Evolutionary conservation across 179 eudicot genomes (phyloP).

Genomic region (Corrigiola litoralis): DNA sequence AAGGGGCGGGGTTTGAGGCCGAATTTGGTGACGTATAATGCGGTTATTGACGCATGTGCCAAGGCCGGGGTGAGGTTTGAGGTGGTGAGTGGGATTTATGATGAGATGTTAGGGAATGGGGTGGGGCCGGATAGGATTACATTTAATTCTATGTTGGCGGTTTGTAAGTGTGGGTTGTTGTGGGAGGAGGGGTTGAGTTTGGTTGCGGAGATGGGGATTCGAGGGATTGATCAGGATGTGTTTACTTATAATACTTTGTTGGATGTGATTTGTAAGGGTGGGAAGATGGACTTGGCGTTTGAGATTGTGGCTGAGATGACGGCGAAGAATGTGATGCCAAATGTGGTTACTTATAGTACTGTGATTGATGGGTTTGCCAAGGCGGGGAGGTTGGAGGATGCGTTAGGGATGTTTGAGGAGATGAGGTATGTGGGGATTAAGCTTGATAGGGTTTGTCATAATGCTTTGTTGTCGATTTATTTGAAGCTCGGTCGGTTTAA

Average conservation of each 20-base stretch:
- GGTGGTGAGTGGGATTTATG: constrained; percentile 49
- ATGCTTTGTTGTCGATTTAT: constrained; percentile 71
- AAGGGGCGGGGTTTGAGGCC: constrained; percentile 69
- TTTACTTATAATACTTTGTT: constrained; percentile 86
- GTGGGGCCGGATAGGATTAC: constrained; percentile 84
- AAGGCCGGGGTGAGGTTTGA: constrained; percentile 75
- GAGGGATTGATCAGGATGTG: constrained; percentile 83
- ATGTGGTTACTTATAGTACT: constrained; percentile 89
- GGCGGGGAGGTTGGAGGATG: constrained; percentile 73
- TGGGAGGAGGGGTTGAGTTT: constrained; percentile 74
- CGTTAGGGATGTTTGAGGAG: constrained; percentile 63
- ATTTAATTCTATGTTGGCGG: constrained; percentile 78
- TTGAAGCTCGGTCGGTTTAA: constrained; percentile 82
- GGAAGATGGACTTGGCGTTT: constrained; percentile 64
- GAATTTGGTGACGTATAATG: constrained; percentile 86
- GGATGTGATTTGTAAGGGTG: constrained; percentile 83
- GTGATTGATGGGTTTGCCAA: constrained; percentile 89
- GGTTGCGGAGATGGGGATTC: constrained; percentile 65
- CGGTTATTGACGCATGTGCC: constrained; percentile 90
- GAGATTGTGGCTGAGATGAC: constrained; percentile 84
- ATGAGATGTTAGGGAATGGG: constrained; percentile 64
- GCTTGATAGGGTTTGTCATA: constrained; percentile 76
- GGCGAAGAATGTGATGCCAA: constrained; percentile 63
- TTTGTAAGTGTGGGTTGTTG: constrained; percentile 82
- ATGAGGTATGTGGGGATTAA: constrained; percentile 69